Base-by-base conservation (phyloP, 129 eudicot species). In the Logfia minima region DNA sequence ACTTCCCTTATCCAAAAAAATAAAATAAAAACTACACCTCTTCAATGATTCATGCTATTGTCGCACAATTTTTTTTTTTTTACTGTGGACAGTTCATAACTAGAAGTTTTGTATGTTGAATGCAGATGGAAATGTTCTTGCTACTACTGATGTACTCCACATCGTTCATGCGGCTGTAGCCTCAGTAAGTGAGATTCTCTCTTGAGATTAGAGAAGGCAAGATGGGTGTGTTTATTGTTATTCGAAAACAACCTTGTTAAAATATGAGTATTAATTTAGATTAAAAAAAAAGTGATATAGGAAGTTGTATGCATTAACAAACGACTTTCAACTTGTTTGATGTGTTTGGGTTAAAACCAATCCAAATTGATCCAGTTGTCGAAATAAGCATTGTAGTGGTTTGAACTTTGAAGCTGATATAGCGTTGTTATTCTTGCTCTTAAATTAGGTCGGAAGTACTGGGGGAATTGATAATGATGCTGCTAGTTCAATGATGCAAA, bases 111-210 rank as follows among this genome's bases (percentile, higher is more conserved):
- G n/a, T n/a, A 24, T 72, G 60, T 64, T 80, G 78, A 70, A 51
- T 73, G 74, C 86, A 95, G 99, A 91, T 78, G 97, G 99, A 71
- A 59, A 80, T 76, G 87, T 85, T n/a, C 90, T 95, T 86, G 94
- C 93, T 52, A 84, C 85, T 71, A 81, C 90, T 53, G 99, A 95
- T 85, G 99, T 91, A 75, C 91, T 95, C 55, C 93, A 91, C 70
- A 95, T 91, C 66, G 84, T 93, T 72, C 97, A 87, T 78, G 97
- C 99, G 55, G 99, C 99, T 74, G 86, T 95, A 79, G 93, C 99
- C 24, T 84, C 99, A 14, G 97, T 95, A 81, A 91, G 97, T 87
- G 61, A 28, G 55, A 16, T 62, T 62, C 70, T 58, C 45, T 68
- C 43, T 63, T 58, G 52, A 56, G 68, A 43, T 63, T 64, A 75